A percentile compares a stretch with the other conserved stretches of the same genome.
phyloP scores from a whole-genome alignment of 805 yeast genomes.

The Myxozyma neglecta region DNA sequence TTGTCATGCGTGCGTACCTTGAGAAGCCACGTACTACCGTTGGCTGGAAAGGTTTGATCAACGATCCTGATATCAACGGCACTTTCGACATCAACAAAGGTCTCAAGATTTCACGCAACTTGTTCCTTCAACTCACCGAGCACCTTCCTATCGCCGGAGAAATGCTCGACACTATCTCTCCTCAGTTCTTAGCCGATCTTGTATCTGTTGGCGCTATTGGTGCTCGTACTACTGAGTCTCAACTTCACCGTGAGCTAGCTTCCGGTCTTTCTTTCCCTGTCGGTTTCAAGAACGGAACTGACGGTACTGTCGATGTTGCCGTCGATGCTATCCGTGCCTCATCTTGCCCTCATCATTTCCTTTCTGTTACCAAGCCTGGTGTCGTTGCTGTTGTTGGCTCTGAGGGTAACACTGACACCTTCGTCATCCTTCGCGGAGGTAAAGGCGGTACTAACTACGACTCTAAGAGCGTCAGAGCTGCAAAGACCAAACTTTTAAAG shows the following conservation, averaged over 20 bases:
- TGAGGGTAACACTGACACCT: constrained; percentile 86
- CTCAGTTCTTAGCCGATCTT: constrained; percentile 84
- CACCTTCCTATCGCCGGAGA: constrained; percentile 92
- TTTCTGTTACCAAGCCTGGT: constrained; percentile 94
- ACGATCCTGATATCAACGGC: constrained; percentile 94
- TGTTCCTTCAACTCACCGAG: constrained; percentile 80
- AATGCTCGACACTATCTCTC: constrained; percentile 93
- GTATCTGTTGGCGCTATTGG: constrained; percentile 98
- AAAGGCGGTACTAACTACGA: constrained; percentile 90
- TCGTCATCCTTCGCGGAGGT: constrained; percentile 94
- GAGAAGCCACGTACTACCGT: constrained; percentile 99
- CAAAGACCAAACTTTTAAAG: constrained; percentile 59
- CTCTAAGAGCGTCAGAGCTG: constrained; percentile 64
- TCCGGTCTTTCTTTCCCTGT: constrained; percentile 97
- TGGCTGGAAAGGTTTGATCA: constrained; percentile 98
- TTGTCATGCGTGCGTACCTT: constrained; percentile 95
- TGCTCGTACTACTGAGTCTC: constrained; percentile 98
- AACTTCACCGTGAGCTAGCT: constrained; percentile 93
- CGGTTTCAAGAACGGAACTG: constrained; percentile 98
- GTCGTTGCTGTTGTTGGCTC: constrained; percentile 95
- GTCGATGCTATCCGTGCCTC: constrained; percentile 93
- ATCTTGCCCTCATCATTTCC: constrained; percentile 87
- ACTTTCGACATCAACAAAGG: constrained; percentile 95
- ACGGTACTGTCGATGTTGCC: constrained; percentile 92
- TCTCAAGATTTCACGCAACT: constrained; percentile 78